Percentiles rank a stretch among this genome's conserved stretches.
These are phyloP conservation scores for Coemansia sp. DNA, from an alignment of 192 early-diverging fungal genomes.

Conservation along the genomic window DNA sequence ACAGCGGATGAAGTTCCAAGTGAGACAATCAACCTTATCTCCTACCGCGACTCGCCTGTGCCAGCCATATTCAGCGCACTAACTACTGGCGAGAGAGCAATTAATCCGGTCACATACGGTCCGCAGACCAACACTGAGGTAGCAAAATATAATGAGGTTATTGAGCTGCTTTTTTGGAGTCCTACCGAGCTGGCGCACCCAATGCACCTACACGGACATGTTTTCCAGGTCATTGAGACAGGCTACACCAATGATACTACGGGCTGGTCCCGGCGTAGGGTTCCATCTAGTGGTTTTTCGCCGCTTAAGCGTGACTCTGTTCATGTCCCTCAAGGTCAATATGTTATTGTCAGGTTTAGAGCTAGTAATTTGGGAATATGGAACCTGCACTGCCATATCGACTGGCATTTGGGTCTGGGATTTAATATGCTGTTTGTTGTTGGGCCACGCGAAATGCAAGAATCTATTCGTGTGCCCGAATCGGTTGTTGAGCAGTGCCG, in stretches of 20 bases:
- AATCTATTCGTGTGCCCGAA: conserved; percentile 16
- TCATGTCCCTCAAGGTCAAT: conserved; percentile 57
- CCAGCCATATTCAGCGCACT: conserved; percentile 67
- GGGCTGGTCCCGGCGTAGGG: not conserved
- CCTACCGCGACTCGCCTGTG: conserved; percentile 60
- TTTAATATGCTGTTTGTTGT: conserved; percentile 61
- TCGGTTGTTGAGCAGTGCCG: conserved; percentile 30
- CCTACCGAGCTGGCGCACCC: conserved; percentile 63
- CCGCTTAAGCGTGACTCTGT: conserved; percentile 61
- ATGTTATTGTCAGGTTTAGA: conserved; percentile 69
- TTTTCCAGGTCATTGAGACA: conserved; percentile 69
- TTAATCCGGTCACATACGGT: conserved; percentile 59
- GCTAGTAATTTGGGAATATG: conserved; percentile 83
- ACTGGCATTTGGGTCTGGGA: conserved; percentile 62
- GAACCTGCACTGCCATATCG: conserved; percentile 81
- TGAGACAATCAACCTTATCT: conserved; percentile 70
- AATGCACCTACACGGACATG: conserved; percentile 81
- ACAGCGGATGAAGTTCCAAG: conserved; percentile 62
- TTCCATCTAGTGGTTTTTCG: conserved; percentile 2
- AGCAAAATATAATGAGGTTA: conserved; percentile 55
- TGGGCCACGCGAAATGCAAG: conserved; percentile 19
- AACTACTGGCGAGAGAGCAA: conserved; percentile 54
- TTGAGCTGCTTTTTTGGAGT: conserved; percentile 72
- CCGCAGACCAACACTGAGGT: conserved; percentile 60
- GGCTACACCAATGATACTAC: not conserved